A percentile compares a stretch with the other conserved stretches of the same genome.
phyloP scores from a whole-genome alignment of 164 flowering plant genomes.

The Annona cherimola region DNA sequence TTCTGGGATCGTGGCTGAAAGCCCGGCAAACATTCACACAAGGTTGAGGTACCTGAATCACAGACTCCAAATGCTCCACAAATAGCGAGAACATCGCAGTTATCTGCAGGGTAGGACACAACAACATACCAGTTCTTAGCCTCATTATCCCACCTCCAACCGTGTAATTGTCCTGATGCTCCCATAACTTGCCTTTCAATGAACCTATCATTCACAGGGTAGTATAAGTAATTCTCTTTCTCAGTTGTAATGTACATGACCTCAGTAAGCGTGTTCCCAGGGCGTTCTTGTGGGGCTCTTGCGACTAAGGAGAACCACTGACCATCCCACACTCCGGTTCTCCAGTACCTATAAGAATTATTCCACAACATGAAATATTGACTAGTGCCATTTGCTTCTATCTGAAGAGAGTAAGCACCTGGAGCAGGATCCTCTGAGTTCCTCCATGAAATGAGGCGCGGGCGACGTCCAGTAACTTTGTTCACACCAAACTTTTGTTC shows the following conservation, averaged over 20 bases:
- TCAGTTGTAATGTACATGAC: slow-evolving; percentile 13
- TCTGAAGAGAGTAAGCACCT: slow-evolving; percentile 29
- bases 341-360: slow-evolving; percentile 1
- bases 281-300: slow-evolving; percentile 20
- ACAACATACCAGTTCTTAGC: no score
- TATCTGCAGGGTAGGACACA: slow-evolving; percentile 20
- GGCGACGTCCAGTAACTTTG: slow-evolving; percentile 11
- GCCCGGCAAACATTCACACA: no score
- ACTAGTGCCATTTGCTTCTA: slow-evolving; percentile 31
- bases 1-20: no score
- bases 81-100: slow-evolving; percentile 23
- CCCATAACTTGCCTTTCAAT: slow-evolving; percentile 24
- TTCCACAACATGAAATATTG: slow-evolving; percentile 24
- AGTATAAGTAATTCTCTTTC: slow-evolving; percentile 26
- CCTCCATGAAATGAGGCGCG: slow-evolving; percentile 30
- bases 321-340: slow-evolving; percentile 67
- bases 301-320: slow-evolving; percentile 48
- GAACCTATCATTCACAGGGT: slow-evolving; percentile 23
- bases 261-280: no score
- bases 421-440: slow-evolving; percentile 30
- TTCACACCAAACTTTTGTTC: slow-evolving; percentile 27
- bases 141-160: slow-evolving; percentile 18
- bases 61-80: no score
- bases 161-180: slow-evolving; percentile 8
- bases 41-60: no score